phyloP scores from a whole-genome alignment of 2,329 filamentous ascomycete species.

The Fusarium redolens region DNA sequence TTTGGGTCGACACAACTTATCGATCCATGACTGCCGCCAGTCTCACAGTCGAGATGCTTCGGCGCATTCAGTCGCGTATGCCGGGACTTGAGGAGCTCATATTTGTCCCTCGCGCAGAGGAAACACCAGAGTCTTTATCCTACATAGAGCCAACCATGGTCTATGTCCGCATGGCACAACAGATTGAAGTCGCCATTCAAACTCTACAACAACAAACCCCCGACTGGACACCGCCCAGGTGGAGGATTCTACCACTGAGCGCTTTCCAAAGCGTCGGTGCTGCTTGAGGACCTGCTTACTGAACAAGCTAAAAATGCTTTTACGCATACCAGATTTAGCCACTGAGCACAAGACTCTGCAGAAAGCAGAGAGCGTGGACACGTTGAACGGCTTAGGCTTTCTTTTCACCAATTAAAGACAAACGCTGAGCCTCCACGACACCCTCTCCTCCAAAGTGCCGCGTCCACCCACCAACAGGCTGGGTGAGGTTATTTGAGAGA shows the following conservation, averaged over 20 bases:
- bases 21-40: constrained; percentile 54
- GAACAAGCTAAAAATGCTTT: background rate
- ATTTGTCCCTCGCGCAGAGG: constrained; percentile 56
- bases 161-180: constrained; percentile 51
- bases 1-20: constrained; percentile 52
- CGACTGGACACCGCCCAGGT: constrained; percentile 50
- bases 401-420: constrained; percentile 6
- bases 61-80: constrained; percentile 53
- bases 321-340: background rate
- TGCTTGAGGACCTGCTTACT: background rate
- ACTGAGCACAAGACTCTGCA: background rate
- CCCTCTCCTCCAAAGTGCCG: constrained; percentile 3
- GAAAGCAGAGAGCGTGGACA: background rate
- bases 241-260: constrained; percentile 52
- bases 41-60: constrained; percentile 55
- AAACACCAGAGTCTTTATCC: constrained; percentile 47
- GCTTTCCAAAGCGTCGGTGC: constrained; percentile 38
- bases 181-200: constrained; percentile 52
- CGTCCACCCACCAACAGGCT: background rate
- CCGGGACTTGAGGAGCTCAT: constrained; percentile 56
- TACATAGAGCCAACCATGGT: constrained; percentile 48
- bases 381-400: background rate
- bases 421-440: constrained; percentile 1
- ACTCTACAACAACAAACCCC: constrained; percentile 47
- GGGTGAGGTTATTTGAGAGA: background rate